Conservation (phyloP, 306 rosid species). For the Quercus wislizeni region DNA sequence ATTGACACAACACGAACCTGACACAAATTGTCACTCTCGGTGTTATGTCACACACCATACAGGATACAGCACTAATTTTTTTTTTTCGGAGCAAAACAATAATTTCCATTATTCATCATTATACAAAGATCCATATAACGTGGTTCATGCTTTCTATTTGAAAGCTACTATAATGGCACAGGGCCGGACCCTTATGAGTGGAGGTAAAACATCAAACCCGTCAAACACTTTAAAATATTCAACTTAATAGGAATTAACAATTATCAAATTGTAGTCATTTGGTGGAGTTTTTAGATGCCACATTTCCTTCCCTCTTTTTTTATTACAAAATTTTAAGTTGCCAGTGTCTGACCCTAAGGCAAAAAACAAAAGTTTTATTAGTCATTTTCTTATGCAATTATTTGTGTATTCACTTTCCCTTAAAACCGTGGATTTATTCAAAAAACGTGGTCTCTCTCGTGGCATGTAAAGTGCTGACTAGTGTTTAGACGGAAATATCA, state of each 20-base stretch:
- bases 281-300: too few relatives aligned
- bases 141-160: background rate
- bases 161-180: background rate
- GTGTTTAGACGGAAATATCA: background rate
- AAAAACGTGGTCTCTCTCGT: background rate
- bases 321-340: too few relatives aligned
- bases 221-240: background rate
- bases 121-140: background rate
- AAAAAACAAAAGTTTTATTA: too few relatives aligned
- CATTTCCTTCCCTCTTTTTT: too few relatives aligned
- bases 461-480: background rate
- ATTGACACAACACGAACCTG: fast-evolving
- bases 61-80: too few relatives aligned
- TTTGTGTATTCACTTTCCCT: background rate
- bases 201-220: background rate
- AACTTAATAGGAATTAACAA: too few relatives aligned
- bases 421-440: background rate
- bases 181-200: background rate
- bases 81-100: too few relatives aligned
- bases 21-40: fast-evolving
- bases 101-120: too few relatives aligned
- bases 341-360: too few relatives aligned
- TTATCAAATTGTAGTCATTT: too few relatives aligned
- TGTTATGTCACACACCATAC: too few relatives aligned
- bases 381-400: too few relatives aligned